phyloP scores from a whole-genome alignment of 2,329 filamentous ascomycete genomes.

The Penicillium sp. region DNA sequence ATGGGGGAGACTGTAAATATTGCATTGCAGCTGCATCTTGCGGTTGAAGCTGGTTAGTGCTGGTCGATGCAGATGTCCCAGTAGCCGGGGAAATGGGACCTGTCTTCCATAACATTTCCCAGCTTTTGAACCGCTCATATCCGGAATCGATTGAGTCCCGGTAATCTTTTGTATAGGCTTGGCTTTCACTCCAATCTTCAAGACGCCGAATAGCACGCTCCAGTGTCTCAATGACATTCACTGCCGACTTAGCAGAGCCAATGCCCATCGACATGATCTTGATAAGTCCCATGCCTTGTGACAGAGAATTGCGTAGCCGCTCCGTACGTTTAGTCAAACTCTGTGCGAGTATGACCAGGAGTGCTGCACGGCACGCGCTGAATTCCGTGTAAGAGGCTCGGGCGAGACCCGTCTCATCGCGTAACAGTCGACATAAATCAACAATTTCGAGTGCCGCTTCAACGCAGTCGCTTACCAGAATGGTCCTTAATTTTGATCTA shows the following conservation, averaged over 20 bases:
- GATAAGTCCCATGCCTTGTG: conserved; percentile 50
- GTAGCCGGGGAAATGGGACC: conserved; percentile 33
- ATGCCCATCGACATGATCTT: conserved; percentile 53
- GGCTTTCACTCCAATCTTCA: conserved; percentile 40
- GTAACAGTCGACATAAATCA: conserved; percentile 48
- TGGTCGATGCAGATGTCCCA: conserved; percentile 15
- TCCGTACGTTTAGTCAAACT: conserved; percentile 39
- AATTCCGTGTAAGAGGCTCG: conserved; percentile 56
- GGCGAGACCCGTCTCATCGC: conserved; percentile 51
- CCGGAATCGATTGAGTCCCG: conserved; percentile 43
- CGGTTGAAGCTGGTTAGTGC: neutral
- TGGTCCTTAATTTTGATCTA: conserved; percentile 32
- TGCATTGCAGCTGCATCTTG: neutral
- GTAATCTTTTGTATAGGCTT: conserved; percentile 22
- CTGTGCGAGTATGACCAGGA: conserved; percentile 46
- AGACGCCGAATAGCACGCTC: conserved; percentile 47
- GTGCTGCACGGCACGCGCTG: conserved; percentile 52
- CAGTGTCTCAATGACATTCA: conserved; percentile 52
- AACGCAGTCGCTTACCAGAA: conserved; percentile 51
- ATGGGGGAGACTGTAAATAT: neutral
- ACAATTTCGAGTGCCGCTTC: conserved; percentile 51
- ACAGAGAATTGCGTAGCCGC: conserved; percentile 43
- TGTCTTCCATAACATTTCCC: conserved; percentile 49
- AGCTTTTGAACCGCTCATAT: conserved; percentile 51
- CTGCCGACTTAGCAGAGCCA: conserved; percentile 51